Evolutionary conservation across 768 basidiomycete species (phyloP).

Genomic region (Neoboletus brunneissimus): DNA sequence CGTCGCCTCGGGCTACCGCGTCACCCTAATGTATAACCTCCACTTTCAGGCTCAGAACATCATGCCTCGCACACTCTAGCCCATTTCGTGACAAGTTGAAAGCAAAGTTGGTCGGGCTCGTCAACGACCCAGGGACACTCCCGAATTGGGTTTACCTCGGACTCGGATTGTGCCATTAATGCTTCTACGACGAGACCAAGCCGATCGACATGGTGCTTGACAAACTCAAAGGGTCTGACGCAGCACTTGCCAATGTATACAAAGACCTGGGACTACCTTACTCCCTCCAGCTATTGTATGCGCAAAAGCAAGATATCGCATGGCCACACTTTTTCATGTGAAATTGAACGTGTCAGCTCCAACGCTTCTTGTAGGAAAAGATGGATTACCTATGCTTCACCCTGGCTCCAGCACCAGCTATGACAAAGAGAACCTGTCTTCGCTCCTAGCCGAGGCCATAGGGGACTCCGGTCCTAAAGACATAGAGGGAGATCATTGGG

Average conservation of each 20-base stretch:
- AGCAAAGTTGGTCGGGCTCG: not conserved
- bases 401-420: not conserved
- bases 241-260: no score
- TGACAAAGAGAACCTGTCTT: not conserved
- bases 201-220: no score
- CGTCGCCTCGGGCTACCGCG: no score
- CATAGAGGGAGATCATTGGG: no score
- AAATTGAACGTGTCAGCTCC: not conserved
- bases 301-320: not conserved
- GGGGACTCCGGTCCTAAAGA: no score
- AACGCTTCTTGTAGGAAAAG: no score
- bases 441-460: no score
- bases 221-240: no score
- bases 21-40: not conserved
- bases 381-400: not conserved
- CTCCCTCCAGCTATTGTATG: conserved; percentile 2
- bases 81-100: not conserved
- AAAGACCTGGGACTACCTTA: no score
- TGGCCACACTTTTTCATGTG: not conserved
- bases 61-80: not conserved
- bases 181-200: no score
- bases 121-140: not conserved
- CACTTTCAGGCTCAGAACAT: not conserved
- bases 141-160: not conserved
- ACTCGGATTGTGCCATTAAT: not conserved